Conservation (phyloP, 129 eudicot genomes). For the Tagetes erecta region DNA sequence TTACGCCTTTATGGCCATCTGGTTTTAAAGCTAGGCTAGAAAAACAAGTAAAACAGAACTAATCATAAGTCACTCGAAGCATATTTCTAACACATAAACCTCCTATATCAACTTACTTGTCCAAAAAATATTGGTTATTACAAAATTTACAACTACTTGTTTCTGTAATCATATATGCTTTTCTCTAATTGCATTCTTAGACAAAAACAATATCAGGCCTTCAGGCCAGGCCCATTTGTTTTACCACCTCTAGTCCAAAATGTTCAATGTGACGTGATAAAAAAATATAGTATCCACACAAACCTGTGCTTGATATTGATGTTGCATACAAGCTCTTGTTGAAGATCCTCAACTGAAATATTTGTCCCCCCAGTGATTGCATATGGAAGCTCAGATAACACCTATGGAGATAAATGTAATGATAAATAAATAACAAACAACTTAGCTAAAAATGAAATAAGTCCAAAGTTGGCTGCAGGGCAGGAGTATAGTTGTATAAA, state of each 20-base stretch:
- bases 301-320: constrained; percentile 95
- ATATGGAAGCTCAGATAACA: constrained; percentile 80
- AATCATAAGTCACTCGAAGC: background rate
- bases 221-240: background rate
- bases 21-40: no score
- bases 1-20: no score
- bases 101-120: background rate
- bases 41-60: background rate
- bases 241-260: background rate
- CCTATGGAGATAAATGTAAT: constrained; percentile 43
- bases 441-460: background rate
- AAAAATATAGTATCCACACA: constrained; percentile 23
- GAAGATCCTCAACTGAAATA: constrained; percentile 90
- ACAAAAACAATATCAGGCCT: background rate
- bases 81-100: background rate
- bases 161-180: background rate
- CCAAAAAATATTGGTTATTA: background rate
- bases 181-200: background rate
- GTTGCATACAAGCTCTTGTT: constrained; percentile 82
- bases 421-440: background rate
- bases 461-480: background rate
- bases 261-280: background rate
- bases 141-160: background rate
- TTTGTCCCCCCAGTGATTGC: constrained; percentile 79
- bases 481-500: no score